Evolutionary conservation across 73 alveolate species (phyloP).

Genomic region (Uronychia setigera): DNA sequence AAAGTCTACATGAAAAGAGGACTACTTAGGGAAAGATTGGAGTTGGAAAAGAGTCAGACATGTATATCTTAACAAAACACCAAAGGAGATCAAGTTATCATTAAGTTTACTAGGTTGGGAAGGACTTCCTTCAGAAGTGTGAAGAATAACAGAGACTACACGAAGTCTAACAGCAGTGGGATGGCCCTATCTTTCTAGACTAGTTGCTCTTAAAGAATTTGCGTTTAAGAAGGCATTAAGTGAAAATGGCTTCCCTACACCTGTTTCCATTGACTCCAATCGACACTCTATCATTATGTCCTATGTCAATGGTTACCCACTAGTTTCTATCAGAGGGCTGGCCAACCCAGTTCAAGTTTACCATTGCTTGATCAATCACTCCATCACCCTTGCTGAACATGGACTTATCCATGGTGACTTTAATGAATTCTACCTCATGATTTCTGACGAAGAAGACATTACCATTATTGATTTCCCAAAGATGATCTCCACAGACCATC

Average conservation of each 20-base stretch:
- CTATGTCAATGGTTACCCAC: conserved; percentile 75
- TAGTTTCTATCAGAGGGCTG: conserved; percentile 71
- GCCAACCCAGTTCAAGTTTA: conserved; percentile 77
- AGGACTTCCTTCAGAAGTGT: conserved; percentile 95
- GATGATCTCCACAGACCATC: conserved; percentile 89
- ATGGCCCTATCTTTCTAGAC: conserved; percentile 97
- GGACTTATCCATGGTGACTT: conserved; percentile 98
- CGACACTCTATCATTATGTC: conserved; percentile 92
- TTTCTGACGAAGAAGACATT: conserved; percentile 85
- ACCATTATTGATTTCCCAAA: conserved; percentile 97
- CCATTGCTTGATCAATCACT: conserved; percentile 64
- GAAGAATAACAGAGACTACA: too few species aligned
- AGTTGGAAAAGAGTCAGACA: conserved; percentile 98
- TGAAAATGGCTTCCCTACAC: conserved; percentile 82
- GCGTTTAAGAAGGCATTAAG: conserved; percentile 95
- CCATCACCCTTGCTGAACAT: conserved; percentile 77
- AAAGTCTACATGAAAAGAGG: conserved; percentile 91
- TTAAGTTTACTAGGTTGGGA: conserved; percentile 95
- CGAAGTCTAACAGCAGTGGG: too few species aligned
- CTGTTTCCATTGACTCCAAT: conserved; percentile 87
- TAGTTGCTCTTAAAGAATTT: conserved; percentile 95
- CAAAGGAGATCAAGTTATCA: conserved; percentile 68
- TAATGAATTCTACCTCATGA: conserved; percentile 94
- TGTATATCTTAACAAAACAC: conserved; percentile 85
- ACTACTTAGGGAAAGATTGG: conserved; percentile 88